These are phyloP conservation scores for Lactarius vividus DNA, from an alignment of 768 basidiomycete species.

Conservation along the genomic window DNA sequence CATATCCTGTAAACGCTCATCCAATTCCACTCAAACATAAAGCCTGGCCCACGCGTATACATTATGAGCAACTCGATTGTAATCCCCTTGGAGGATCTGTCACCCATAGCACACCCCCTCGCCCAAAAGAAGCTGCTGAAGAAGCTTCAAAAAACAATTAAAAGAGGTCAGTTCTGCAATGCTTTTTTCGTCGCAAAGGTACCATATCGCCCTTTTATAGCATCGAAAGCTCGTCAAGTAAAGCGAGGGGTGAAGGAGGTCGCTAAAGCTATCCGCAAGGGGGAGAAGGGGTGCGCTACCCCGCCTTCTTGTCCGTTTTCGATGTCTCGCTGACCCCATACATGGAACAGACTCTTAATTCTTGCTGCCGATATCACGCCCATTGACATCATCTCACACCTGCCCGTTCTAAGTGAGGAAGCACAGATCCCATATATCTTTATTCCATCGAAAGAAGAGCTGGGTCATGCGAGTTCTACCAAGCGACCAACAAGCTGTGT, in stretches of 20 bases:
- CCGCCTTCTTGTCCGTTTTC: not conserved
- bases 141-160: conserved; percentile 92
- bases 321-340: conserved; percentile 1
- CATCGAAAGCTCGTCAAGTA: conserved; percentile 91
- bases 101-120: conserved; percentile 91
- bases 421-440: conserved; percentile 88
- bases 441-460: conserved; percentile 89
- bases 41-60: too few species aligned
- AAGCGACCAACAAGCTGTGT: conserved; percentile 99
- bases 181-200: not conserved
- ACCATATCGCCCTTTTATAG: conserved; percentile 39
- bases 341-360: conserved; percentile 64
- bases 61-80: conserved; percentile 35
- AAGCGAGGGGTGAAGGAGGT: conserved; percentile 99
- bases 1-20: too few species aligned
- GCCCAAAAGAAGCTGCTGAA: conserved; percentile 92
- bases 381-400: conserved; percentile 96
- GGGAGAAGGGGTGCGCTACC: conserved; percentile 83
- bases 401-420: conserved; percentile 93
- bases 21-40: too few species aligned
- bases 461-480: conserved; percentile 92
- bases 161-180: conserved; percentile 61
- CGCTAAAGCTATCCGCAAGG: conserved; percentile 95
- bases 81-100: conserved; percentile 77
- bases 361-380: conserved; percentile 98